Percentiles rank a stretch among this genome's conserved stretches.
These are phyloP conservation scores for Polyporus arcularius DNA, from an alignment of 768 basidiomycete species.

Conservation along the genomic window DNA sequence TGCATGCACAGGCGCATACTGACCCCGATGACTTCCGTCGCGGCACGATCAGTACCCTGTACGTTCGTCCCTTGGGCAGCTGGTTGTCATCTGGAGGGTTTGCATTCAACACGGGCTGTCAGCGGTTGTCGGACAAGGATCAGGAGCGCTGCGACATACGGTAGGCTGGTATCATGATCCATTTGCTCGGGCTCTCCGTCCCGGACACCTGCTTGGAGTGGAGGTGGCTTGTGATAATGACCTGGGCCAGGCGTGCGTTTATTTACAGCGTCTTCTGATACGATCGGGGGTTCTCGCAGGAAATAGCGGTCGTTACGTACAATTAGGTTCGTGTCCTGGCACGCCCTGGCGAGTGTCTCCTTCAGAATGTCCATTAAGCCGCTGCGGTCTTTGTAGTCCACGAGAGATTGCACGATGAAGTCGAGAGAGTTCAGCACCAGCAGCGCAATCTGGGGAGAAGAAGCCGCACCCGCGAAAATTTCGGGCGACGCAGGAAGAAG, in stretches of 20 bases:
- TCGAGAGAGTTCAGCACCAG: slow-evolving; percentile 69
- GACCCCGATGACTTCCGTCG: slow-evolving; percentile 43
- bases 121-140: neutral
- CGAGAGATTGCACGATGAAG: slow-evolving; percentile 60
- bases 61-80: slow-evolving; percentile 45
- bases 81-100: slow-evolving; percentile 34
- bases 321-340: slow-evolving; percentile 48
- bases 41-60: slow-evolving; percentile 45
- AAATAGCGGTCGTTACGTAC: slow-evolving; percentile 34
- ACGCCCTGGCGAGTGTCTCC: slow-evolving; percentile 51
- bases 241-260: slow-evolving; percentile 32
- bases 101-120: slow-evolving; percentile 9
- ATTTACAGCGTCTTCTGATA: slow-evolving; percentile 19
- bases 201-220: slow-evolving; percentile 55
- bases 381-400: slow-evolving; percentile 41
- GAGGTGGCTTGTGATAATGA: slow-evolving; percentile 67
- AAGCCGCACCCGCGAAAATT: slow-evolving; percentile 11
- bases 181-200: slow-evolving; percentile 59
- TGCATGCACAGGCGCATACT: slow-evolving; percentile 20
- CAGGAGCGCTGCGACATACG: slow-evolving; percentile 38
- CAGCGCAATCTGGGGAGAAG: slow-evolving; percentile 47
- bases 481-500: neutral
- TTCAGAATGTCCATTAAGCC: slow-evolving; percentile 53
- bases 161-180: slow-evolving; percentile 66
- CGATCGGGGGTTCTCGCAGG: slow-evolving; percentile 17